These are phyloP conservation scores for Cutaneotrichosporon cutaneum DNA, from an alignment of 1,284 basidiomycete genomes.

Conservation along the genomic window DNA sequence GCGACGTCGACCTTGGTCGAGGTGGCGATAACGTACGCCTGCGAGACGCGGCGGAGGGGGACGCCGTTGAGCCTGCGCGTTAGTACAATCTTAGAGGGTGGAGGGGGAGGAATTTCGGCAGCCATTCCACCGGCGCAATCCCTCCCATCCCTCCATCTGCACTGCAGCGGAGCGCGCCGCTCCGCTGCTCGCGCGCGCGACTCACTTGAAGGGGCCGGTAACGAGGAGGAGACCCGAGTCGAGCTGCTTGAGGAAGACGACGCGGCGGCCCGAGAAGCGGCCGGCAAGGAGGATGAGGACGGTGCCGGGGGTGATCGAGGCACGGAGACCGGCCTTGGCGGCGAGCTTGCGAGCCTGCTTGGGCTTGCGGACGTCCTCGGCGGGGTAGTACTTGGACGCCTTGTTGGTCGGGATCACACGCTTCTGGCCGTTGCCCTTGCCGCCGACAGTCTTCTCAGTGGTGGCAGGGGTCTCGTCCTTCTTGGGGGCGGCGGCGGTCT, in stretches of 20 bases:
- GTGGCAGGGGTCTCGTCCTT: constrained; percentile 56
- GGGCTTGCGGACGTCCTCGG: constrained; percentile 86
- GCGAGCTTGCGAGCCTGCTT: constrained; percentile 89
- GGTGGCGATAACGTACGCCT: constrained; percentile 98
- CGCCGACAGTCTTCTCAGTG: constrained; percentile 81
- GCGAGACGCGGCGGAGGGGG: constrained; percentile 95
- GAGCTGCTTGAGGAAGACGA: constrained; percentile 97
- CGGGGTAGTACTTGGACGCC: constrained; percentile 94
- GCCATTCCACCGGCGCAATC: neutral
- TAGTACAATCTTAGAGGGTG: constrained; percentile 8
- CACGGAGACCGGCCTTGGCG: constrained; percentile 69
- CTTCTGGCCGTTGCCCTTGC: constrained; percentile 87
- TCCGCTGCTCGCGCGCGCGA: constrained; percentile 7
- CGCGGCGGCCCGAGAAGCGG: constrained; percentile 96
- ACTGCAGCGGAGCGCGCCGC: too few relatives aligned
- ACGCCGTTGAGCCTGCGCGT: constrained; percentile 80
- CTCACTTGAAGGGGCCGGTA: constrained; percentile 89
- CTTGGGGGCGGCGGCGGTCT: constrained; percentile 70
- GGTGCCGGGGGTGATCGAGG: constrained; percentile 89
- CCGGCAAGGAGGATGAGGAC: constrained; percentile 96
- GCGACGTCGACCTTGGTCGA: constrained; percentile 90
- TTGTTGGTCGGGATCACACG: constrained; percentile 79
- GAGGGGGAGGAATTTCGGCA: neutral
- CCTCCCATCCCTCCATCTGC: neutral
- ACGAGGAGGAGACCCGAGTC: constrained; percentile 90